Conservation (phyloP, 2,329 filamentous ascomycete genomes). For the Plectosphaerella sp. region DNA sequence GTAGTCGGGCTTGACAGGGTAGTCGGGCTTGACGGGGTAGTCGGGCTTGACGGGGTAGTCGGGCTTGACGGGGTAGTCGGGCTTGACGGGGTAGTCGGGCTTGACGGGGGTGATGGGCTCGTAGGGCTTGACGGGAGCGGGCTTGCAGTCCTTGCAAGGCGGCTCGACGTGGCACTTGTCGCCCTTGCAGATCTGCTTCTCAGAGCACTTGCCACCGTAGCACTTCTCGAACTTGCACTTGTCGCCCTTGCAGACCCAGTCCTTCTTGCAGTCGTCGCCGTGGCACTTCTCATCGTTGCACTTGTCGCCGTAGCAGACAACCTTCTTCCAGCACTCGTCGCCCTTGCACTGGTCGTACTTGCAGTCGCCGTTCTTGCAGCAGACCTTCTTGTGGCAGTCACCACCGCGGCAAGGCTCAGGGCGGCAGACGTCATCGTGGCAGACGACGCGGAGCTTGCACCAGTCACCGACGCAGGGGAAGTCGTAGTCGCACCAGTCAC, state of each 20-base stretch:
- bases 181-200: constrained; percentile 18
- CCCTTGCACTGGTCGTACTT: constrained; percentile 17
- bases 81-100: not conserved
- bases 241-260: constrained; percentile 24
- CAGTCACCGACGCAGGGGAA: constrained; percentile 18
- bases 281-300: constrained; percentile 23
- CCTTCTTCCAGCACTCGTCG: constrained; percentile 21
- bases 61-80: not conserved
- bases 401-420: constrained; percentile 3
- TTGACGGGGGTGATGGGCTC: constrained; percentile 2
- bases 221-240: constrained; percentile 23
- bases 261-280: constrained; percentile 24
- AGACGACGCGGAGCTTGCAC: constrained; percentile 13
- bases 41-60: not conserved
- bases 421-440: constrained; percentile 7
- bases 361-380: constrained; percentile 22
- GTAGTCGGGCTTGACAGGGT: constrained; percentile 1
- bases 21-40: not conserved
- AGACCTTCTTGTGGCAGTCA: constrained; percentile 11
- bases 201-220: constrained; percentile 23
- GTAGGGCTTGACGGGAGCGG: constrained; percentile 7
- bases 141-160: constrained; percentile 18
- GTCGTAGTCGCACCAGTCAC: constrained; percentile 24
- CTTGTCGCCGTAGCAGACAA: constrained; percentile 25
- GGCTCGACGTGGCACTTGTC: constrained; percentile 19